A percentile compares a stretch with the other conserved stretches of the same genome.
These are phyloP conservation scores for Xylariaceae sp. DNA, from an alignment of 2,329 filamentous ascomycete genomes.

Conservation along the genomic window DNA sequence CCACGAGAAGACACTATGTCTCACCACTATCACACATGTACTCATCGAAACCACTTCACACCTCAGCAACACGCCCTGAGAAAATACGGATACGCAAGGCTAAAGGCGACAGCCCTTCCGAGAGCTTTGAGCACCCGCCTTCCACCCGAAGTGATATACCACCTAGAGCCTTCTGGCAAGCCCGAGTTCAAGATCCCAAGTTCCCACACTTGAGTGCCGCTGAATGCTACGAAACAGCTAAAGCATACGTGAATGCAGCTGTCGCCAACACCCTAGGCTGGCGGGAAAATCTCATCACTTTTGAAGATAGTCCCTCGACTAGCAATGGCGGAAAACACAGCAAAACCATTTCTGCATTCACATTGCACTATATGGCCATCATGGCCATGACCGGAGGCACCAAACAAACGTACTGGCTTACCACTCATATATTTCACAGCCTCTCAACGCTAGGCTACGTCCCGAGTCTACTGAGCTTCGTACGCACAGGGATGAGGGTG, in stretches of 20 bases:
- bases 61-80: too few relatives aligned
- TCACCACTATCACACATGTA: constrained; percentile 2
- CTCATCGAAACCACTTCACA: background rate
- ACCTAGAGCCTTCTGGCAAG: constrained; percentile 25
- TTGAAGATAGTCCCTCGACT: constrained; percentile 11
- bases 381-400: constrained; percentile 18
- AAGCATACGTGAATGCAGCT: constrained; percentile 26
- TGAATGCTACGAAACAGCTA: constrained; percentile 22
- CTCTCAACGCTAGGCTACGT: constrained; percentile 32
- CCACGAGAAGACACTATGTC: background rate
- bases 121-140: constrained; percentile 16
- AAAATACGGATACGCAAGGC: background rate
- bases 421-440: constrained; percentile 35
- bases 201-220: constrained; percentile 21
- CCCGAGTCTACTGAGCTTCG: constrained; percentile 36
- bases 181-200: constrained; percentile 4
- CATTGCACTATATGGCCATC: constrained; percentile 34
- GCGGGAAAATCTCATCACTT: constrained; percentile 21
- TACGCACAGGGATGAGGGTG: constrained; percentile 18
- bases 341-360: constrained; percentile 8
- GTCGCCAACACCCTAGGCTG: constrained; percentile 20
- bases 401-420: constrained; percentile 20
- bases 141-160: constrained; percentile 32
- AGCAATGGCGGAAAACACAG: background rate
- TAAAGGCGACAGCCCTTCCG: background rate